These are phyloP conservation scores for Rhodamnia rubescens DNA, from an alignment of 345 rosid genomes.

Conservation along the genomic window DNA sequence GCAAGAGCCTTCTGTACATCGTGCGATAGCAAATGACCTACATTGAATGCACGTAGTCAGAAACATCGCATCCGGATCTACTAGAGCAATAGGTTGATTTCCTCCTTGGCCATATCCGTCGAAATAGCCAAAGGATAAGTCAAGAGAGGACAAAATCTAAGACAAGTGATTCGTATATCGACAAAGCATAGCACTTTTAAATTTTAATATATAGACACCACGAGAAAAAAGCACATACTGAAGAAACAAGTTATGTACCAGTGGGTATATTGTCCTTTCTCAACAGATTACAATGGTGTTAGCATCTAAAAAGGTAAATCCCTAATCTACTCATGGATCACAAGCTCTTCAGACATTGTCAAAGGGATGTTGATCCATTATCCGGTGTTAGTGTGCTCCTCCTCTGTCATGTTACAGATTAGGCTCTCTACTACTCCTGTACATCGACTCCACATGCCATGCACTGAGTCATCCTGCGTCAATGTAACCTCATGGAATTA, in stretches of 20 bases:
- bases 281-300: background rate
- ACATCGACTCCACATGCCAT: background rate
- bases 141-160: background rate
- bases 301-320: background rate
- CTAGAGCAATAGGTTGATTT: background rate
- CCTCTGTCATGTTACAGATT: background rate
- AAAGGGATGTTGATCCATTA: background rate
- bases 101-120: background rate
- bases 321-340: background rate
- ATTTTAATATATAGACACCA: background rate
- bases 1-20: background rate
- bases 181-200: background rate
- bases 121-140: background rate
- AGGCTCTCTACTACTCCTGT: background rate
- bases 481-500: conserved; percentile 19
- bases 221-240: background rate
- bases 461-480: background rate
- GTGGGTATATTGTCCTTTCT: background rate
- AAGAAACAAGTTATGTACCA: background rate
- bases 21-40: background rate
- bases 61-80: background rate
- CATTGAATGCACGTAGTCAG: background rate
- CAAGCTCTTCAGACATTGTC: background rate
- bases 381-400: background rate
- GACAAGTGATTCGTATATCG: background rate